A percentile compares a stretch with the other conserved stretches of the same genome.
phyloP scores from a whole-genome alignment of 768 basidiomycete genomes.

The Mycena alexandri region DNA sequence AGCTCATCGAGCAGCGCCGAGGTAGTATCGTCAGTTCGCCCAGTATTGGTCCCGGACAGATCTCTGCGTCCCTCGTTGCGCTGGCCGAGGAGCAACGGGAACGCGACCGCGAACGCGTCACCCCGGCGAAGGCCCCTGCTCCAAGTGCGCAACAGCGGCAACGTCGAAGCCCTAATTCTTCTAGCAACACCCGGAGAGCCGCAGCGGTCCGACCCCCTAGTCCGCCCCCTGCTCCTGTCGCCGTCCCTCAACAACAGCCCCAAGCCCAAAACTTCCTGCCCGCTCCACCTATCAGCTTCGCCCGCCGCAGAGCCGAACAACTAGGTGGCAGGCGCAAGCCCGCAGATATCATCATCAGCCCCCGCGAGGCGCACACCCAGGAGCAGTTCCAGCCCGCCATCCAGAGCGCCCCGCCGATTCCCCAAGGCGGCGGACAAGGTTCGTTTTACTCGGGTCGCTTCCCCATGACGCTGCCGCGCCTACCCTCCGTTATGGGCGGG shows the following conservation, averaged over 20 bases:
- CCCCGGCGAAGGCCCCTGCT: constrained; percentile 39
- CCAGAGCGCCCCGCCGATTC: constrained; percentile 82
- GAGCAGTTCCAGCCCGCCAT: constrained; percentile 76
- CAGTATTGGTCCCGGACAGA: constrained; percentile 39
- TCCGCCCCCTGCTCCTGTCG: constrained; percentile 24
- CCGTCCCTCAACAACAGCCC: constrained; percentile 45
- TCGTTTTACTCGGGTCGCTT: constrained; percentile 59
- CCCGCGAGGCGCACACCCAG: constrained; percentile 65
- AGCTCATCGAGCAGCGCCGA: constrained; percentile 76
- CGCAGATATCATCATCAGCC: constrained; percentile 84
- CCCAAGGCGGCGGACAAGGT: constrained; percentile 59
- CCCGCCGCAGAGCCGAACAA: constrained; percentile 77
- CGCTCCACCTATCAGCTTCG: constrained; percentile 82
- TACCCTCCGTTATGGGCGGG: constrained; percentile 63
- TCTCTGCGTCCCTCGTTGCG: constrained; percentile 47
- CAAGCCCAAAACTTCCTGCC: constrained; percentile 61
- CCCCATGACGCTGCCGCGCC: constrained; percentile 75
- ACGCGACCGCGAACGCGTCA: constrained; percentile 13
- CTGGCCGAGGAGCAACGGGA: constrained; percentile 19
- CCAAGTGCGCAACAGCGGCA: constrained; percentile 15
- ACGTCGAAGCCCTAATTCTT: constrained; percentile 55
- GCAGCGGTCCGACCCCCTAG: constrained; percentile 40
- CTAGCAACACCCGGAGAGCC: constrained; percentile 45
- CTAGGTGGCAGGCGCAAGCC: constrained; percentile 79
- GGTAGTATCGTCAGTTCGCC: constrained; percentile 66